Base-by-base conservation (phyloP, 225 moss, liverwort and hornwort species). In the Pleurozium schreberi region DNA sequence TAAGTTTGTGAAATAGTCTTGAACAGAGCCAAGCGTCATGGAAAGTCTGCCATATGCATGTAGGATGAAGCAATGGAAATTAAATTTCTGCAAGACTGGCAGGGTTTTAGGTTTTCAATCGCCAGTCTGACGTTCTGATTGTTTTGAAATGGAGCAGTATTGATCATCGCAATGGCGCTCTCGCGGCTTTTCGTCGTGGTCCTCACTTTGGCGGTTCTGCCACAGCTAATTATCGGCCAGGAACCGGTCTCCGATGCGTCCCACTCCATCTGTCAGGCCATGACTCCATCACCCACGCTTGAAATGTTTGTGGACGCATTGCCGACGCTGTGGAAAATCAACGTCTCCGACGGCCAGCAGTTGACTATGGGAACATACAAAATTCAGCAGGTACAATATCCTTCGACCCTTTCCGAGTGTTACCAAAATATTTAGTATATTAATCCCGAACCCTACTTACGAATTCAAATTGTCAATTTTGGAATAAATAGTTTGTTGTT, bases 301-400 rank as follows among this genome's bases (percentile, higher is more conserved):
- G 91, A 91, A 82, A 91, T 90, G 90, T 93, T 94, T 13, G 92
- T 94, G 33, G 94, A 94, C 74, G 49, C 64, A 53, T 40, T 94
- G 84, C 92, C 92, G 13, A 43, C 2, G 55, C 14, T 83, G 57
- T 62, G 18, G 73, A 88, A 61, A n/a, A 92, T 94, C 38, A 60
- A 55, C 2, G 78, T 90, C 33, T 86, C 89, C 14, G 62, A 87
- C 33, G 87, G 92, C 68, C 12, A 52, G 67, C 90, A 91, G 67
- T 55, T 94, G 34, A 81, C 82, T 19, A 14, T 94, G 2, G 94
- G 94, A 81, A 53, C 88, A 6, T 93, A 92, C 73, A 94, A 85
- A 74, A 93, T 93, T 74, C 69, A 89, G 26, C 91, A 93, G 93
- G 94, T 94, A 38, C 62, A 60, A 31, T 18, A 18, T 18, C 6